phyloP scores from a whole-genome alignment of 108 stramenopile genomes.

The Conticribra weissflogii region DNA sequence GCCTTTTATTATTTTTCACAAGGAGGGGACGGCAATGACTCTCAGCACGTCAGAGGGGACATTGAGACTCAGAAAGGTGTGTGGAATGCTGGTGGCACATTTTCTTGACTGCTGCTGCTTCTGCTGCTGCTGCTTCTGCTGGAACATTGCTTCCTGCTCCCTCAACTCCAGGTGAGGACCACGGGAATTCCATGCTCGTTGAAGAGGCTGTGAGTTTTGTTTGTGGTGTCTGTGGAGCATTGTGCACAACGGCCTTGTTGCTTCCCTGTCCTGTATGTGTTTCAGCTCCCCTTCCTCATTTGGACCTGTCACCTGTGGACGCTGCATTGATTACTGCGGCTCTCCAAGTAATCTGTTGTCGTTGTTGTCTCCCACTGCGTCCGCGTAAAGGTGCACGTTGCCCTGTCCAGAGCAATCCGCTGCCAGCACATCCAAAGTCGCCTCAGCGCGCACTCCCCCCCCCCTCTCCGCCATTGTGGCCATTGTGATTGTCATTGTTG shows the following conservation, averaged over 20 bases:
- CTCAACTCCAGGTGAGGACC: too few relatives aligned
- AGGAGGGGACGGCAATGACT: too few relatives aligned
- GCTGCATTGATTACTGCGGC: too few relatives aligned
- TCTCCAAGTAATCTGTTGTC: not conserved
- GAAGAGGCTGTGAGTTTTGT: conserved; percentile 18
- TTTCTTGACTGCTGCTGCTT: too few relatives aligned
- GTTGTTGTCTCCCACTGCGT: conserved; percentile 19
- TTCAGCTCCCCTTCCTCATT: not conserved
- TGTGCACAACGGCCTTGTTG: not conserved
- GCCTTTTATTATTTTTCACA: too few relatives aligned
- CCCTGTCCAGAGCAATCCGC: not conserved
- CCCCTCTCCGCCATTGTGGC: conserved; percentile 42
- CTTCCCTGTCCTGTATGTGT: not conserved
- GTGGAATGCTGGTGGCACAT: too few relatives aligned
- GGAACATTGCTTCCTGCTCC: too few relatives aligned
- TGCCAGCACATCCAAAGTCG: too few relatives aligned
- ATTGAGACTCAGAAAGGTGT: too few relatives aligned
- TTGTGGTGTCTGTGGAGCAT: conserved; percentile 12
- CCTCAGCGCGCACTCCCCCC: too few relatives aligned
- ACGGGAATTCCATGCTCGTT: conserved; percentile 33
- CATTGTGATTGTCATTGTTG: conserved; percentile 17
- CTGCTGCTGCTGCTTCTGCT: too few relatives aligned
- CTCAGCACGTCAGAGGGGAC: too few relatives aligned
- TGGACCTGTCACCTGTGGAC: not conserved
- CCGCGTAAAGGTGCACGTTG: not conserved